These are phyloP conservation scores for Nitzschia palea DNA, from an alignment of 108 stramenopile genomes.

Conservation along the genomic window DNA sequence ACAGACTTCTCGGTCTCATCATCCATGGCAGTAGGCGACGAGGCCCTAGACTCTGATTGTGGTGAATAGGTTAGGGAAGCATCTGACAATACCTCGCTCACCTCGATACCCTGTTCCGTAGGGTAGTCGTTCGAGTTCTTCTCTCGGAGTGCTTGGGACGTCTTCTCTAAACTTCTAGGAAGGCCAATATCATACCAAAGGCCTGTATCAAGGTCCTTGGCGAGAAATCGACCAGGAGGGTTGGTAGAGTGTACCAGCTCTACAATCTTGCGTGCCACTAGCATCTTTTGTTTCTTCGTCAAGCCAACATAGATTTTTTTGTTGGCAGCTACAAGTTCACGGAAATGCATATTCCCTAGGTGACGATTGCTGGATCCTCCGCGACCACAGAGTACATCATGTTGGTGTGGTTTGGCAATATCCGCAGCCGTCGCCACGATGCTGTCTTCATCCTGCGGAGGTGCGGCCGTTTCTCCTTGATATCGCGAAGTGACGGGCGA, in stretches of 20 bases:
- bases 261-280: conserved; percentile 48
- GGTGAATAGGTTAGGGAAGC: conserved; percentile 4
- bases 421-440: not conserved
- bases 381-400: conserved; percentile 84
- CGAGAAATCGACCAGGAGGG: conserved; percentile 58
- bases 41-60: not conserved
- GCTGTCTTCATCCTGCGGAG: not conserved
- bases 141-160: conserved; percentile 59
- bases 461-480: not conserved
- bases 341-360: conserved; percentile 78
- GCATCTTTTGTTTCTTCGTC: conserved; percentile 71
- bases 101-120: conserved; percentile 8
- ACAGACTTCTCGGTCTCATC: conserved; percentile 10
- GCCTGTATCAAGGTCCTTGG: conserved; percentile 48
- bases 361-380: conserved; percentile 83
- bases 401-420: conserved; percentile 43
- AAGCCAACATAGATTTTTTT: conserved; percentile 50
- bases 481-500: conserved; percentile 1
- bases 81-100: conserved; percentile 7
- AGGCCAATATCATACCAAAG: conserved; percentile 57
- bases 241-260: conserved; percentile 32
- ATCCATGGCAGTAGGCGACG: not conserved
- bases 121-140: conserved; percentile 43
- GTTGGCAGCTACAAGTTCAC: conserved; percentile 63
- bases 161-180: conserved; percentile 63